Conservation (phyloP, 1,139 yeast genomes). For the Candida mesenterica region DNA sequence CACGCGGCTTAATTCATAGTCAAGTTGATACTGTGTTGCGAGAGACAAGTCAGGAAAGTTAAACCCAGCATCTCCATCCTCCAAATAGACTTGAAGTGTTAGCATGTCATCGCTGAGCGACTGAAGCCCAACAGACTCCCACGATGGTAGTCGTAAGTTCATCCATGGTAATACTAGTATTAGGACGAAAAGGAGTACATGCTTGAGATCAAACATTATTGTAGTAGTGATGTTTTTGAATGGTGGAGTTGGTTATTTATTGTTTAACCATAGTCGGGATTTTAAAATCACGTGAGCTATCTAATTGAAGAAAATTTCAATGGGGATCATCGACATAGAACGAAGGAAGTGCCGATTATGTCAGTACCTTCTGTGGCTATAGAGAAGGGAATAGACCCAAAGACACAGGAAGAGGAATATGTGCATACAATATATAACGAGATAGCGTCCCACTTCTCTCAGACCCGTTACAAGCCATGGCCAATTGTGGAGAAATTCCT, state of each 20-base stretch:
- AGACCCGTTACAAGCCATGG: conserved; percentile 96
- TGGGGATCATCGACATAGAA: too few species aligned
- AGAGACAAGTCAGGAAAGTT: conserved; percentile 46
- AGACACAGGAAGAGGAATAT: conserved; percentile 64
- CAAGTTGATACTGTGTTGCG: conserved; percentile 44
- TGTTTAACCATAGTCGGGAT: too few species aligned
- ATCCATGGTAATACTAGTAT: background rate
- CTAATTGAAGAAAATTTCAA: too few species aligned
- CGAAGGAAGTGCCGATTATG: conserved; percentile 10
- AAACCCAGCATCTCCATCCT: conserved; percentile 39
- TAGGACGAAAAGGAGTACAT: too few species aligned
- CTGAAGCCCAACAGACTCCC: background rate
- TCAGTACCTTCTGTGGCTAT: conserved; percentile 34
- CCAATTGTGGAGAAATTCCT: conserved; percentile 84
- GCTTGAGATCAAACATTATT: too few species aligned
- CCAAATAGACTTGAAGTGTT: conserved; percentile 28
- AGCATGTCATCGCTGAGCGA: background rate
- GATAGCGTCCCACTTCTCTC: conserved; percentile 89
- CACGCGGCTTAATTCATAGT: conserved; percentile 17
- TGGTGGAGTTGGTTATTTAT: too few species aligned
- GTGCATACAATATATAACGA: conserved; percentile 91
- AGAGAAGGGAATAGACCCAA: conserved; percentile 39
- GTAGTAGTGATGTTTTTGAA: too few species aligned
- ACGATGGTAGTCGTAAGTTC: too few species aligned
- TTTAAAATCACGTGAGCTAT: too few species aligned